Percentiles rank a stretch among this genome's conserved stretches.
Evolutionary conservation across 495 filamentous ascomycete species (phyloP).

Genomic region (Penicillium atrosanguineum): DNA sequence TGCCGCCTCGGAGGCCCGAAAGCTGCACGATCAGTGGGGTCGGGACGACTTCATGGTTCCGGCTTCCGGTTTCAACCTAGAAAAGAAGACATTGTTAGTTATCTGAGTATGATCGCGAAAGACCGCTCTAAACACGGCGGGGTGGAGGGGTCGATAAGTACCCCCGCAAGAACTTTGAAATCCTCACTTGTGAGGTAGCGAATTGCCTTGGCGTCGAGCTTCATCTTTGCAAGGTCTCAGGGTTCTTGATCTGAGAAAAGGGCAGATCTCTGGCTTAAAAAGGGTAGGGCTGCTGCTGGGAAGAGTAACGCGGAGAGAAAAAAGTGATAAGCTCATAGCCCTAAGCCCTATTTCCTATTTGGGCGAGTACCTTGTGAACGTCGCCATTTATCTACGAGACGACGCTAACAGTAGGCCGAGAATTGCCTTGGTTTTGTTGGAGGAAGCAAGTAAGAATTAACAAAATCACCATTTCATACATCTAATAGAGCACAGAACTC

Average conservation of each 20-base stretch:
- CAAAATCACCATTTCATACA: neutral
- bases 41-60: constrained; percentile 95
- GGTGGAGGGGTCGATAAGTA: constrained; percentile 43
- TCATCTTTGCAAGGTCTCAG: constrained; percentile 55
- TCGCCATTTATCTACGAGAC: neutral
- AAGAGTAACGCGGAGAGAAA: constrained; percentile 17
- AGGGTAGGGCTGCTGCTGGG: constrained; percentile 5
- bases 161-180: constrained; percentile 91
- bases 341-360: constrained; percentile 46
- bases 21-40: constrained; percentile 84
- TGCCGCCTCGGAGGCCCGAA: constrained; percentile 75
- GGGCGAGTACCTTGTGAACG: constrained; percentile 14
- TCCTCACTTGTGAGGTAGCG: constrained; percentile 90
- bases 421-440: neutral
- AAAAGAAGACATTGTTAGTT: constrained; percentile 29
- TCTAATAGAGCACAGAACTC: neutral
- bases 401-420: neutral
- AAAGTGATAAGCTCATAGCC: constrained; percentile 39
- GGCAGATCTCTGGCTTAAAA: constrained; percentile 2
- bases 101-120: constrained; percentile 14
- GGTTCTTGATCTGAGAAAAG: neutral
- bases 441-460: neutral
- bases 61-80: constrained; percentile 88
- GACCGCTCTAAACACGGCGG: constrained; percentile 5
- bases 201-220: constrained; percentile 85